A percentile compares a stretch with the other conserved stretches of the same genome.
Evolutionary conservation across 345 rosid genomes (phyloP).

Genomic region (Adansonia digitata): DNA sequence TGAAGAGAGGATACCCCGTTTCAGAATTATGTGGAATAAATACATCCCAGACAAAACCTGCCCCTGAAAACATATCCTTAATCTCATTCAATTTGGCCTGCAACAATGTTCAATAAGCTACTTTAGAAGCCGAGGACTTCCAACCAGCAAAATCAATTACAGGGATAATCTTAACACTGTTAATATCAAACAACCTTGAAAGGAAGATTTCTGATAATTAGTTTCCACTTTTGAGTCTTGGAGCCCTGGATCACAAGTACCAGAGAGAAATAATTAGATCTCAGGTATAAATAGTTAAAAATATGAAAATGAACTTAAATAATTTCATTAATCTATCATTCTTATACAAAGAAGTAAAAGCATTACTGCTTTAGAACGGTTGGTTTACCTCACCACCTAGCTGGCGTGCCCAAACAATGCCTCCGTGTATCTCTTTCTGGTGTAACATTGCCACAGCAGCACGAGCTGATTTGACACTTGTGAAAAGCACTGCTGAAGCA

Average conservation of each 20-base stretch:
- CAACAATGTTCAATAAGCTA: constrained; percentile 17
- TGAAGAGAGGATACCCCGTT: constrained; percentile 54
- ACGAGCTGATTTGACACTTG: constrained; percentile 77
- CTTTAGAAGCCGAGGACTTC: constrained; percentile 10
- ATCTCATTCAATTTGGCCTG: constrained; percentile 70
- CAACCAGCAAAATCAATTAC: constrained; percentile 8
- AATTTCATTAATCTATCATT: constrained; percentile 5
- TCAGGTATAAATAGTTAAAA: neutral
- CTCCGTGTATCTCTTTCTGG: constrained; percentile 63
- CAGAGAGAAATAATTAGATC: constrained; percentile 9
- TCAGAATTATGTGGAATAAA: constrained; percentile 64
- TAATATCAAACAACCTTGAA: constrained; percentile 56
- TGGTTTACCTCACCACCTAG: constrained; percentile 90
- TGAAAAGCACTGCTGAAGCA: constrained; percentile 82
- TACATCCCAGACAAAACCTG: constrained; percentile 93
- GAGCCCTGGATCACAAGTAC: constrained; percentile 56
- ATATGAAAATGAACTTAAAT: neutral
- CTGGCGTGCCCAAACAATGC: constrained; percentile 86
- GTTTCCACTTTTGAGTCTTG: constrained; percentile 95
- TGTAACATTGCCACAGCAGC: constrained; percentile 55
- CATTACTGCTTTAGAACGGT: neutral
- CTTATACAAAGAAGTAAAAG: neutral
- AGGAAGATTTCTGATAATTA: constrained; percentile 83
- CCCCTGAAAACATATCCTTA: constrained; percentile 55
- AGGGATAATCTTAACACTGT: neutral